phyloP scores from a whole-genome alignment of 192 early-diverging fungal genomes.

The Entomortierella chlamydospora region DNA sequence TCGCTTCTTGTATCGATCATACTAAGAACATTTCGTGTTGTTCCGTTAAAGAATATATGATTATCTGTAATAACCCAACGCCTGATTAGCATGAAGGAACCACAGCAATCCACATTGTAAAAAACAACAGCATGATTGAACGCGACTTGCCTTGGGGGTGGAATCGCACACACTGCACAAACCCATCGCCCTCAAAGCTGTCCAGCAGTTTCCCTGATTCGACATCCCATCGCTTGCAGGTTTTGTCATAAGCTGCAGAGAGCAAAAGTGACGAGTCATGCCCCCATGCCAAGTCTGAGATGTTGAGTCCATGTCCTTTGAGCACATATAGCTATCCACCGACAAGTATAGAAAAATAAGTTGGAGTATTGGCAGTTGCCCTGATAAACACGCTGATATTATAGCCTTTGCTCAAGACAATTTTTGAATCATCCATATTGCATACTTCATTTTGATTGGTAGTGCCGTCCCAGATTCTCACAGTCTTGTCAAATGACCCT shows the following conservation, averaged over 20 bases:
- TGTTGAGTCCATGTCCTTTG: conserved; percentile 79
- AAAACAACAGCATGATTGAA: no score
- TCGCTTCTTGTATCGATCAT: conserved; percentile 72
- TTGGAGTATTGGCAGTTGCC: neutral
- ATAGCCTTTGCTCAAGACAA: neutral
- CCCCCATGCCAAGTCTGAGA: conserved; percentile 85
- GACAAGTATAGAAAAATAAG: neutral
- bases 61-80: conserved; percentile 77
- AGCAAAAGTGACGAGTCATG: conserved; percentile 72
- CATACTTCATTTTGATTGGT: conserved; percentile 74
- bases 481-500: conserved; percentile 94
- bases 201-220: conserved; percentile 71
- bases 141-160: conserved; percentile 70
- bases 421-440: neutral
- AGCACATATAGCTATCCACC: conserved; percentile 67
- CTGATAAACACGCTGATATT: no score
- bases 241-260: conserved; percentile 84
- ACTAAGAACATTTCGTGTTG: conserved; percentile 77
- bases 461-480: conserved; percentile 88
- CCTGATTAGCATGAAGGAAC: neutral
- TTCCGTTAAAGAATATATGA: conserved; percentile 81
- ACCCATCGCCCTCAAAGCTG: conserved; percentile 79
- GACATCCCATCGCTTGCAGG: conserved; percentile 84
- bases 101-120: no score
- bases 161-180: conserved; percentile 88